phyloP scores from a whole-genome alignment of 2,329 filamentous ascomycete species.

The Parascedosporium putredinis region DNA sequence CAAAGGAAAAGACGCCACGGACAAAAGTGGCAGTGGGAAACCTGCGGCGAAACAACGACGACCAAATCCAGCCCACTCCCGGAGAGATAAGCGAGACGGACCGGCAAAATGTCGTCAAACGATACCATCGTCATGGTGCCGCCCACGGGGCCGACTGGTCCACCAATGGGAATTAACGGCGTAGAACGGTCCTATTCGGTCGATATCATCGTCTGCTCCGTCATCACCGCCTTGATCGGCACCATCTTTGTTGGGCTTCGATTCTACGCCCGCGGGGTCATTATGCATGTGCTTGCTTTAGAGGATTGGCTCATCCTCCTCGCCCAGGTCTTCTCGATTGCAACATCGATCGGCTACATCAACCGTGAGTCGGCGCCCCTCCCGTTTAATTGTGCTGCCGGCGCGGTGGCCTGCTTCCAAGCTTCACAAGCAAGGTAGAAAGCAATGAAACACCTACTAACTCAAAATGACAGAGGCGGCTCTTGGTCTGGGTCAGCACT shows the following conservation, averaged over 20 bases:
- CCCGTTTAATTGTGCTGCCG: too few relatives aligned
- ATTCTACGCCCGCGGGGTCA: background rate
- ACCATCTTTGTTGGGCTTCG: constrained; percentile 1
- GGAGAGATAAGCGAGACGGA: too few relatives aligned
- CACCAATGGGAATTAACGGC: background rate
- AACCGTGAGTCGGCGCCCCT: background rate
- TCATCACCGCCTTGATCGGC: background rate
- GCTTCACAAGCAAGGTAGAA: too few relatives aligned
- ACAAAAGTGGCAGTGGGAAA: too few relatives aligned
- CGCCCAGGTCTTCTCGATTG: constrained; percentile 1
- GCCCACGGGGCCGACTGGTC: background rate
- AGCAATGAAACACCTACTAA: background rate
- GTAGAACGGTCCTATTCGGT: background rate
- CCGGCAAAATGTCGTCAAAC: too few relatives aligned
- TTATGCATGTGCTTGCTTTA: background rate
- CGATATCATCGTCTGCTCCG: background rate
- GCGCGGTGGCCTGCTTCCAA: too few relatives aligned
- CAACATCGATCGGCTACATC: background rate
- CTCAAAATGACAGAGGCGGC: background rate
- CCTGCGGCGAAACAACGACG: too few relatives aligned
- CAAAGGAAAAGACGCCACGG: too few relatives aligned
- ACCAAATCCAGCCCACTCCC: too few relatives aligned
- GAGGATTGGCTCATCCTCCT: background rate
- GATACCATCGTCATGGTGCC: too few relatives aligned
- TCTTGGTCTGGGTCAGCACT: background rate